Base-by-base conservation (phyloP, 352 stramenopile genomes). In the Globisporangium carolinianum region DNA sequence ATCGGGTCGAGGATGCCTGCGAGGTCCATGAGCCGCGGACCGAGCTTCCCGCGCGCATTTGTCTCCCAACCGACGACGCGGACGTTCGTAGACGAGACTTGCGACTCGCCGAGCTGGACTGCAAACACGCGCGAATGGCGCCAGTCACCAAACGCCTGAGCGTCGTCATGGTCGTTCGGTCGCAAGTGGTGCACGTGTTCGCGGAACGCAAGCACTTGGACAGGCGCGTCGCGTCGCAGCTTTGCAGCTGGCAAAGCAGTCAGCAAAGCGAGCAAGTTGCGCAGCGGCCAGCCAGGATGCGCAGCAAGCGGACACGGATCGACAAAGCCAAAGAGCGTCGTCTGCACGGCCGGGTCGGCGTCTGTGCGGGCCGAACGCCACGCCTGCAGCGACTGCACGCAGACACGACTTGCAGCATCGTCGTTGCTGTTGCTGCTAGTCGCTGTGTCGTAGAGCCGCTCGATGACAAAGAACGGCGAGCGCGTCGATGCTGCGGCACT, bases 251-350 rank as follows among this genome's bases (percentile, higher is more conserved):
- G 67, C 4, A 86, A 55, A 4, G 75, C 65, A 11, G 75, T 70
- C 1, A 94, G 62, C 4, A 88, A 51, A 8, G 76, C 76, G 39
- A 96, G 53, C 49, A 92, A 95, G 60, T 97, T 97, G 11, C 88
- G 85, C 53, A 97, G 60, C 12, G 89, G 88, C 90, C 89, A 97
- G 0, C 88, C 87, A 11, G 87, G 87, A 55, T 95, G 79, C 6
- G 66, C 74, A 14, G 72, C 66, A 18, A 95, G 53, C 4, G 88
- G 69, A 55, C 85, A 94, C 10, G 90, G 87, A 51, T 97, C 90
- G 5, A 97, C 73, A 67, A 97, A 94, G 2, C 86, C 87, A 61
- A 97, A 97, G 6, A 92, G 43, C 12, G 66, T 74, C 4, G 86
- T 71, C 5, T 57, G 24, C 17, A 69, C 51, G 11, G 63, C 39